A percentile compares a stretch with the other conserved stretches of the same genome.
Conservation (phyloP, 2,329 filamentous ascomycete genomes). For the Beauveria sp. region DNA sequence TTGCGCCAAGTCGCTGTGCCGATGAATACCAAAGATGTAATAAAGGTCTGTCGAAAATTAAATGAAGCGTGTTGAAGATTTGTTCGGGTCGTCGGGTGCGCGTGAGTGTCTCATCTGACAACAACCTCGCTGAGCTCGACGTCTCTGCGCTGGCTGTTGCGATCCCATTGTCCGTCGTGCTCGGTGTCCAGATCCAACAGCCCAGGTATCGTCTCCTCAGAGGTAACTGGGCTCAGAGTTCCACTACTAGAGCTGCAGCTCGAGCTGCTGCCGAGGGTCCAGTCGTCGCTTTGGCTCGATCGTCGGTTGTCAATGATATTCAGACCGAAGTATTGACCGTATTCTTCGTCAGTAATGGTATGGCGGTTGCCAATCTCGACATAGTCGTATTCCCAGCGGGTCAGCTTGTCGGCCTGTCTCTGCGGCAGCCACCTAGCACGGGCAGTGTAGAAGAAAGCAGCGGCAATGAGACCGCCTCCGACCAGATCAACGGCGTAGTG, state of each 20-base stretch:
- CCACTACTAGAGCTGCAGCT: constrained; percentile 45
- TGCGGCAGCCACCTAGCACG: constrained; percentile 75
- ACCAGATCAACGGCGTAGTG: constrained; percentile 95
- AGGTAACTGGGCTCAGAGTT: constrained; percentile 41
- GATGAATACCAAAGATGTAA: constrained; percentile 33
- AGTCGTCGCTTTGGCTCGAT: constrained; percentile 66
- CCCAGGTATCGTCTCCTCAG: constrained; percentile 33
- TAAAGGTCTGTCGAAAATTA: constrained; percentile 25
- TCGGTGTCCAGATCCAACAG: constrained; percentile 28
- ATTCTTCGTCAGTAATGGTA: constrained; percentile 37
- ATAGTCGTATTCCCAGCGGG: constrained; percentile 93
- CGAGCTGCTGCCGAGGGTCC: constrained; percentile 81
- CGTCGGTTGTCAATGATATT: constrained; percentile 36
- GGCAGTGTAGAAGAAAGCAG: constrained; percentile 72
- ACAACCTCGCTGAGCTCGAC: constrained; percentile 40
- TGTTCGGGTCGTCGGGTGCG: constrained; percentile 17
- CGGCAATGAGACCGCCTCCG: constrained; percentile 71
- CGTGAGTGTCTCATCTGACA: constrained; percentile 18
- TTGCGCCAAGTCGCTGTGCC: constrained; percentile 33
- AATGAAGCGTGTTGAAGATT: constrained; percentile 19
- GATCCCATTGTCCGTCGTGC: constrained; percentile 32
- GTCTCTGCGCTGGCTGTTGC: constrained; percentile 28
- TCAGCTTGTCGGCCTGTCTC: constrained; percentile 74
- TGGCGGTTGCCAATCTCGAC: constrained; percentile 69
- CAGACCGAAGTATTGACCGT: constrained; percentile 38